Evolutionary conservation across 192 early-diverging fungal genomes (phyloP).

Genomic region (Coemansia sp.): DNA sequence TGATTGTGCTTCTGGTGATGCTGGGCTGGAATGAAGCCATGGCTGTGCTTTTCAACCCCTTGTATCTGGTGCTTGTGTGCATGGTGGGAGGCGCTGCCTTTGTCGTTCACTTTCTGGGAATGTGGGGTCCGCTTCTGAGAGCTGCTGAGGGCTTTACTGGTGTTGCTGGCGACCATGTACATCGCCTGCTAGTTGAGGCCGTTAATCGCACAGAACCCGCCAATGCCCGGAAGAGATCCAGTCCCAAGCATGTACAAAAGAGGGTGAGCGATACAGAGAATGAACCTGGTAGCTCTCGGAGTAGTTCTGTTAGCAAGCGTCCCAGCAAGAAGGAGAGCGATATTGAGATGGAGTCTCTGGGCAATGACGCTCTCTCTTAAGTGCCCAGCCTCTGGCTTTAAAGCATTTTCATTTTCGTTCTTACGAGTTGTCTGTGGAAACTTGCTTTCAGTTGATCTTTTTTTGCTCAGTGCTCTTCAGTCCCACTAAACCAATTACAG

Average conservation of each 20-base stretch:
- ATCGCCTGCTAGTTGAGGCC: slow-evolving; percentile 49
- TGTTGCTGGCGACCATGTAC: slow-evolving; percentile 53
- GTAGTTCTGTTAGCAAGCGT: not conserved
- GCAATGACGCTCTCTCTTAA: not conserved
- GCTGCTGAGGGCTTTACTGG: slow-evolving; percentile 36
- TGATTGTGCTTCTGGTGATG: slow-evolving; percentile 70
- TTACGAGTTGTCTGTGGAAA: no score
- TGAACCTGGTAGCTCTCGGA: not conserved
- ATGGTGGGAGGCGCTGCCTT: slow-evolving; percentile 60
- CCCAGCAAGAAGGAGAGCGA: not conserved
- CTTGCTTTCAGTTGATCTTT: no score
- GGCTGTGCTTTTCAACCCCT: slow-evolving; percentile 77
- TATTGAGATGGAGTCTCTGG: slow-evolving; percentile 37
- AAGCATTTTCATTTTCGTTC: not conserved
- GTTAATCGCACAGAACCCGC: slow-evolving; percentile 52
- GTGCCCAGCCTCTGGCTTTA: not conserved
- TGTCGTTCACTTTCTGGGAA: slow-evolving; percentile 63
- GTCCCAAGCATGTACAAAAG: not conserved
- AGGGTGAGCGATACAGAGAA: not conserved
- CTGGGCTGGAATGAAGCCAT: slow-evolving; percentile 98
- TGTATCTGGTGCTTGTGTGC: slow-evolving; percentile 70
- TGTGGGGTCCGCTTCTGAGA: slow-evolving; percentile 65
- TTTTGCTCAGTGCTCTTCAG: no score
- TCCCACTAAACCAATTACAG: no score
- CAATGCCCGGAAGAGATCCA: not conserved